A percentile compares a stretch with the other conserved stretches of the same genome.
phyloP scores from a whole-genome alignment of 2,329 filamentous ascomycete genomes.

The Aquanectria penicillioides region DNA sequence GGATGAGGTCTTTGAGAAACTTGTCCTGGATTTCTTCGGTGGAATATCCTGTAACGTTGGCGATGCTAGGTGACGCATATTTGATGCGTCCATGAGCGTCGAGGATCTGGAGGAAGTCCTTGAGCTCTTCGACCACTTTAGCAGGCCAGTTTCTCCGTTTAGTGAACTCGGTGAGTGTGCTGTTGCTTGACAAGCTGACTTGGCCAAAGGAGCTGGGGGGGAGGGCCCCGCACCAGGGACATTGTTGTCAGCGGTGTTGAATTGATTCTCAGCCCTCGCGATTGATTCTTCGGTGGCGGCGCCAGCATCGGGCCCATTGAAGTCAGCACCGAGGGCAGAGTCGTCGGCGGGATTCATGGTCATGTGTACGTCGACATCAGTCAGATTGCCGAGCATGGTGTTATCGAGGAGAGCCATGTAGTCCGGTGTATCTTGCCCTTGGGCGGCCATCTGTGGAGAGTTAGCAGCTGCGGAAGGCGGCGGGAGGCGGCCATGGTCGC shows the following conservation, averaged over 20 bases:
- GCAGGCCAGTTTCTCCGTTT: slow-evolving; percentile 83
- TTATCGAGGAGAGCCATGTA: slow-evolving; percentile 58
- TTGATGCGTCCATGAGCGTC: slow-evolving; percentile 85
- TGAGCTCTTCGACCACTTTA: slow-evolving; percentile 87
- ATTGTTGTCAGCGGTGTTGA: slow-evolving; percentile 48
- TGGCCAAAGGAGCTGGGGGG: slow-evolving; percentile 52
- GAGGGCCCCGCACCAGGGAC: slow-evolving; percentile 54
- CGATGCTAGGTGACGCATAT: slow-evolving; percentile 85
- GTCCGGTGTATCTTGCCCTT: slow-evolving; percentile 47
- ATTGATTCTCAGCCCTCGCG: slow-evolving; percentile 46
- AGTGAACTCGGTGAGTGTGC: slow-evolving; percentile 66
- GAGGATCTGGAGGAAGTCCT: slow-evolving; percentile 88
- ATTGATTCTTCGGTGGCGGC: slow-evolving; percentile 44
- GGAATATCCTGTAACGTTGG: slow-evolving; percentile 78
- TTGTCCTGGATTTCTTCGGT: slow-evolving; percentile 76
- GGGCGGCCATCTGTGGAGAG: slow-evolving; percentile 37
- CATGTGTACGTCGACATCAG: slow-evolving; percentile 56
- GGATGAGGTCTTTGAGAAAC: slow-evolving; percentile 84
- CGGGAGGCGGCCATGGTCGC: slow-evolving; percentile 22
- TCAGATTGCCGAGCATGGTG: slow-evolving; percentile 50
- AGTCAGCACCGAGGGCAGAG: slow-evolving; percentile 34
- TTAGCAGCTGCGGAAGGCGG: slow-evolving; percentile 28
- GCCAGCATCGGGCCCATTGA: slow-evolving; percentile 32
- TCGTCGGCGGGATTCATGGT: slow-evolving; percentile 51
- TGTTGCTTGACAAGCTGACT: slow-evolving; percentile 48